Evolutionary conservation across 2,329 filamentous ascomycete genomes (phyloP), one percentile per base, ranked within the genome.

Genomic region (Whalleya microplaca): DNA sequence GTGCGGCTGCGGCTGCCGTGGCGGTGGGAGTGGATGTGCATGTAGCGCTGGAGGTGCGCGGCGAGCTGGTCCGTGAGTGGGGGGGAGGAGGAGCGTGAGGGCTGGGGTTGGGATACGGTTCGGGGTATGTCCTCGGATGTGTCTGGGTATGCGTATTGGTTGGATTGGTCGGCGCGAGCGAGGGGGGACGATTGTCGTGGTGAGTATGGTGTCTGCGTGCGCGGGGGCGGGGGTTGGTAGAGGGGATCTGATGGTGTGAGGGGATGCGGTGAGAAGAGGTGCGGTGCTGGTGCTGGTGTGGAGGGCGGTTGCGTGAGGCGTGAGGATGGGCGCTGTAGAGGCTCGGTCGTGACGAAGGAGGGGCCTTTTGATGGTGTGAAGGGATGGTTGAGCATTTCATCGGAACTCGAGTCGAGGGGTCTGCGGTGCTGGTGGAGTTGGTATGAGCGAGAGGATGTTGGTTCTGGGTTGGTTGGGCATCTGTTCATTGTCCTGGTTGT

Each of bases 271-370:
- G 32, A 37, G 32, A 37, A 37, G 3, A 37, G 32, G 32, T 12
- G 32, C 14, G 9, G 6, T 37, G 32, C 6, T 16, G 32, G 32
- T 12, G 12, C 6, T 12, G 32, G 32, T 21, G n/a, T 62, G 59
- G 32, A 37, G 32, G 45, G 41, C 7, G 55, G 45, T 16, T 49
- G 43, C 37, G 59, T 58, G n/a, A 73, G 57, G 16, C 70, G 67
- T 3, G 74, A 75, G 1, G 74, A 76, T 0, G 76, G 76, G 0
- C 74, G 69, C 40, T 72, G 72, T 37, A 78, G 64, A 6, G 76
- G 73, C 57, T 79, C 75, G 45, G 74, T 67, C 42, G 66, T 71
- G 19, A 78, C 66, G 51, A 70, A 71, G 0, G 72, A 71, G 5
- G 62, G 58, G 0, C 61, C 65, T n/a, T 64, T 63, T 7, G 67